A percentile compares a stretch with the other conserved stretches of the same genome.
Evolutionary conservation across 169 alveolate genomes (phyloP).

Genomic region (Plasmodium vinckei): DNA sequence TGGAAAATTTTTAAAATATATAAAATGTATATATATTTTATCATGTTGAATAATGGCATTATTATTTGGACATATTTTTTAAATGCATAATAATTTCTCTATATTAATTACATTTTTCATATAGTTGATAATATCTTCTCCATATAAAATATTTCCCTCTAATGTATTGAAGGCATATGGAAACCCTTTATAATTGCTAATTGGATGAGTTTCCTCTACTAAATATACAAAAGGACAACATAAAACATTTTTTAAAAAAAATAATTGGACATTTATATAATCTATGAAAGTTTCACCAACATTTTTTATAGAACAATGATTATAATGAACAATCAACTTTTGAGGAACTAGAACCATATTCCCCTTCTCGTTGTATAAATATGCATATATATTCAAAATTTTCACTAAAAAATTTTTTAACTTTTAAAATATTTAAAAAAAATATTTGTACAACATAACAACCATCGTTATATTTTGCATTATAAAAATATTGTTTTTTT

Average conservation of each 20-base stretch:
- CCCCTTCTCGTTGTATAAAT: neutral
- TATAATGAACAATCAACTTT: constrained; percentile 73
- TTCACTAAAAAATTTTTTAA: neutral
- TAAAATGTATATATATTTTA: neutral
- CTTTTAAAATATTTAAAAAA: too few species aligned
- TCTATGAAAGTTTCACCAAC: constrained; percentile 72
- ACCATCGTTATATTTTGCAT: too few species aligned
- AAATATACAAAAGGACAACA: constrained; percentile 62
- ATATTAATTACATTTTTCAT: constrained; percentile 72
- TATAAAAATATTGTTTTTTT: too few species aligned
- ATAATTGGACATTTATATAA: constrained; percentile 57
- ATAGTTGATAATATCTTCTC: constrained; percentile 63
- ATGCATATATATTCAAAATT: neutral
- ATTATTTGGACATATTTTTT: constrained; percentile 1
- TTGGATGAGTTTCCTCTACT: constrained; percentile 69
- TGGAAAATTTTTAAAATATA: neutral
- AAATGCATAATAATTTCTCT: neutral
- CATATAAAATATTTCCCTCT: constrained; percentile 63
- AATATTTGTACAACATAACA: too few species aligned
- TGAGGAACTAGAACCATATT: constrained; percentile 60
- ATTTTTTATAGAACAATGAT: constrained; percentile 70
- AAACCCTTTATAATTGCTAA: constrained; percentile 56
- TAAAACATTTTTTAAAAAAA: constrained; percentile 65
- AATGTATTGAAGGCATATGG: constrained; percentile 76
- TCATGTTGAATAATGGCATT: neutral